phyloP scores from a whole-genome alignment of 495 filamentous ascomycete genomes.

The Podospora fimiseda region DNA sequence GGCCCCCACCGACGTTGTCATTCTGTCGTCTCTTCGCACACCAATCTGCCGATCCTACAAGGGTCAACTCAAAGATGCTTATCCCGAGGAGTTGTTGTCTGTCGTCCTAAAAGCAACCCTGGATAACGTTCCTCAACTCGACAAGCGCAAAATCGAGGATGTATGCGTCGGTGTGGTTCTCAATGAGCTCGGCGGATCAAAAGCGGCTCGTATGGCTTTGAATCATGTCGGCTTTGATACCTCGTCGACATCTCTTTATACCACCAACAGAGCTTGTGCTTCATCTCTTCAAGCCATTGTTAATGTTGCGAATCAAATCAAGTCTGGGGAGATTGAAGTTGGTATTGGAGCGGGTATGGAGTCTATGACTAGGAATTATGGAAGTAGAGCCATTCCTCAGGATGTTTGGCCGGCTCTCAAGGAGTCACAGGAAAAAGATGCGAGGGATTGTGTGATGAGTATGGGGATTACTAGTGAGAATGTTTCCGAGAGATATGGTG shows the following conservation, averaged over 20 bases:
- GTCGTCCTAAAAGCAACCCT: conserved; percentile 78
- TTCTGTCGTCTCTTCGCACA: conserved; percentile 82
- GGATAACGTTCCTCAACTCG: conserved; percentile 65
- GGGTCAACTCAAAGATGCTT: conserved; percentile 79
- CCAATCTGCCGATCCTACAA: conserved; percentile 76
- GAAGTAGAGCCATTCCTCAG: conserved; percentile 69
- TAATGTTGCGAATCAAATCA: conserved; percentile 62
- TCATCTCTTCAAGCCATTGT: conserved; percentile 72
- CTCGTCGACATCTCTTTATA: conserved; percentile 65
- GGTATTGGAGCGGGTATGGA: conserved; percentile 90
- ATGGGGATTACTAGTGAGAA: conserved; percentile 95
- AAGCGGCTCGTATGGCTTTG: conserved; percentile 86
- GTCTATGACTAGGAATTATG: conserved; percentile 90
- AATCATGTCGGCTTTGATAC: conserved; percentile 71
- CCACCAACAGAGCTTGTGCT: conserved; percentile 80
- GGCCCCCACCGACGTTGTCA: conserved; percentile 73
- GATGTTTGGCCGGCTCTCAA: conserved; percentile 70
- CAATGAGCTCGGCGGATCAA: conserved; percentile 82
- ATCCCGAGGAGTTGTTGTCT: conserved; percentile 82
- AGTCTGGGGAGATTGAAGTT: conserved; percentile 62
- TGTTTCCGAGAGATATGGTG: conserved; percentile 69
- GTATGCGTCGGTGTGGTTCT: conserved; percentile 82
- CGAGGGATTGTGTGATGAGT: conserved; percentile 80
- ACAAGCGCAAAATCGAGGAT: conserved; percentile 67
- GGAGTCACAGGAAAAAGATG: conserved; percentile 58